Percentiles rank a stretch among this genome's conserved stretches.
These are phyloP conservation scores for Saccharomycopsis hybrid DNA, from an alignment of 1,139 yeast species.

Conservation along the genomic window DNA sequence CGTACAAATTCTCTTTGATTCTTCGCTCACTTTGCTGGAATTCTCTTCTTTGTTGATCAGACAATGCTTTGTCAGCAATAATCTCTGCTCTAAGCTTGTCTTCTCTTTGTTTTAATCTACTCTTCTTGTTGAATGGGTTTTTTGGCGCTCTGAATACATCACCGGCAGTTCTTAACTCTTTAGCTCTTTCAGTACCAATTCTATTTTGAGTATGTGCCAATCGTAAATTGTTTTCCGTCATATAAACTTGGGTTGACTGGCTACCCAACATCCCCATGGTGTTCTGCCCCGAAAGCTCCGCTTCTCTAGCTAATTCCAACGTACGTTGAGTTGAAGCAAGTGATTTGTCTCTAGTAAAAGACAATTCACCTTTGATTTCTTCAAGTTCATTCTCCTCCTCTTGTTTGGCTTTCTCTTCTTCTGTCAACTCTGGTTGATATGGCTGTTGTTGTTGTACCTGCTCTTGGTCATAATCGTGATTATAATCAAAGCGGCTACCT, in stretches of 20 bases:
- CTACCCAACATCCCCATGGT: slow-evolving; percentile 89
- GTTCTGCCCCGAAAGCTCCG: slow-evolving; percentile 85
- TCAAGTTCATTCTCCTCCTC: slow-evolving; percentile 87
- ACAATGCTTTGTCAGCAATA: slow-evolving; percentile 46
- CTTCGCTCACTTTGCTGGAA: slow-evolving; percentile 44
- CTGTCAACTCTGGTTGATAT: slow-evolving; percentile 23
- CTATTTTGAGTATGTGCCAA: slow-evolving; percentile 74
- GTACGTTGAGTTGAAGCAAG: slow-evolving; percentile 83
- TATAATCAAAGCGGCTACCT: slow-evolving; percentile 2
- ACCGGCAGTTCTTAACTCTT: slow-evolving; percentile 73
- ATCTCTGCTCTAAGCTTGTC: slow-evolving; percentile 61
- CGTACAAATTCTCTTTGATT: slow-evolving; percentile 35
- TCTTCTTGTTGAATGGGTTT: slow-evolving; percentile 84
- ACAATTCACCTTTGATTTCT: slow-evolving; percentile 75
- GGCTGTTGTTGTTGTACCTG: neutral
- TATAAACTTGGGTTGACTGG: slow-evolving; percentile 79
- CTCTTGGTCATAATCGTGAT: neutral
- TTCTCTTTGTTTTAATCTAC: slow-evolving; percentile 71
- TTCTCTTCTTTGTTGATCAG: slow-evolving; percentile 38
- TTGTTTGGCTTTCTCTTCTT: slow-evolving; percentile 43
- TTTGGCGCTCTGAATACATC: slow-evolving; percentile 75
- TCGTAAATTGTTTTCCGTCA: slow-evolving; percentile 70
- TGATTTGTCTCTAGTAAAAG: slow-evolving; percentile 83
- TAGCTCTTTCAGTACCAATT: slow-evolving; percentile 78
- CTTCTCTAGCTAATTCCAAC: slow-evolving; percentile 80